Evolutionary conservation across 1,284 basidiomycete species (phyloP).

Genomic region (Peniophora sp.): DNA sequence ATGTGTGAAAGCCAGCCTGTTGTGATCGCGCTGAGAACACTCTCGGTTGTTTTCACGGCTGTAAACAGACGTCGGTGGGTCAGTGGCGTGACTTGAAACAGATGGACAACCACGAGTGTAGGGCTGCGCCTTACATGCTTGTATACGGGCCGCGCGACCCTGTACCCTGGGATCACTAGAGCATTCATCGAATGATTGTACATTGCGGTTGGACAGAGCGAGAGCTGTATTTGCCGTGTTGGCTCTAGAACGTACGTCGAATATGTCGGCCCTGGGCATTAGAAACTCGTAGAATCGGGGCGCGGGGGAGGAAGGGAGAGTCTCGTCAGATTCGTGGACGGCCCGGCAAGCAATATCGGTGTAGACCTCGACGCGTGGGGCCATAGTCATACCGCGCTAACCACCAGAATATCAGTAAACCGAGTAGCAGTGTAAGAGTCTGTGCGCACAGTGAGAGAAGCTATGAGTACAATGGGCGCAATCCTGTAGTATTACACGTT

Average conservation of each 20-base stretch:
- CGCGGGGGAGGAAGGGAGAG: not conserved
- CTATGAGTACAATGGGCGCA: constrained; percentile 11
- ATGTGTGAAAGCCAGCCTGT: not conserved
- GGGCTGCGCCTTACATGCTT: not conserved
- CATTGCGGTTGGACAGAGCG: not conserved
- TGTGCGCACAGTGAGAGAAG: constrained; percentile 12
- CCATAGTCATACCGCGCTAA: constrained; percentile 10
- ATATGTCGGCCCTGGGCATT: too few species aligned
- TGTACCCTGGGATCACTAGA: not conserved
- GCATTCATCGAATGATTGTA: too few species aligned
- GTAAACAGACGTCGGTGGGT: not conserved
- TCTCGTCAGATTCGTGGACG: not conserved
- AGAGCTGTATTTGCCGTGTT: not conserved
- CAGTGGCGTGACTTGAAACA: too few species aligned
- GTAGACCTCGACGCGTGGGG: not conserved
- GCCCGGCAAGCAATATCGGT: not conserved
- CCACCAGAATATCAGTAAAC: not conserved
- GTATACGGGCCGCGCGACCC: not conserved
- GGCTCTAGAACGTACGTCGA: too few species aligned
- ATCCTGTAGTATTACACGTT: constrained; percentile 6
- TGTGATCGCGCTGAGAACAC: constrained; percentile 1
- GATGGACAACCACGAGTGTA: not conserved
- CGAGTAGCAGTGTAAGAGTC: not conserved
- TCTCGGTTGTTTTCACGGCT: constrained; percentile 1
- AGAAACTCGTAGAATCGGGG: too few species aligned